phyloP scores from a whole-genome alignment of 176 grass and related monocot species.

The Carex scoparia region DNA sequence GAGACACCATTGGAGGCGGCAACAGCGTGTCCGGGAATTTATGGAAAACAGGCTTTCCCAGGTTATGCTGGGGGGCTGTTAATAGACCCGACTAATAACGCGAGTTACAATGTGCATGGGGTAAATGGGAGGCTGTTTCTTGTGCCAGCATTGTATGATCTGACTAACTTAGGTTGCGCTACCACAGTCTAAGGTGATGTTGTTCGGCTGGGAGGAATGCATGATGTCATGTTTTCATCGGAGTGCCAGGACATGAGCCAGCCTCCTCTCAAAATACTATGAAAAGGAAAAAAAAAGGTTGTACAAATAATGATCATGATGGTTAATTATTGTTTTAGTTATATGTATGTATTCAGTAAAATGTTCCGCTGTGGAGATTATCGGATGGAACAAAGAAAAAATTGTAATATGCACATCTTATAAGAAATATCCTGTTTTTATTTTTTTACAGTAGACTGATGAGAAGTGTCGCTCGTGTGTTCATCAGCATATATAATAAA shows the following conservation, averaged over 20 bases:
- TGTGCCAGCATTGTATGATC: constrained; percentile 50
- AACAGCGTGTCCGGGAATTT: constrained; percentile 32
- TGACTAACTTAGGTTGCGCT: neutral
- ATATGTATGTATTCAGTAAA: neutral
- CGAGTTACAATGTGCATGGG: constrained; percentile 37
- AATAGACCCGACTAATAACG: constrained; percentile 15
- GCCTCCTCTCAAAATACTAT: neutral
- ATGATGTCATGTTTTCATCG: neutral
- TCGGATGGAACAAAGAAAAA: neutral
- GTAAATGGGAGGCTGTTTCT: constrained; percentile 36
- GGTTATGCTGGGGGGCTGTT: constrained; percentile 29
- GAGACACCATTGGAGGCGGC: constrained; percentile 52
- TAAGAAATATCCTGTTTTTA: neutral
- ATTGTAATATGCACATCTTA: neutral
- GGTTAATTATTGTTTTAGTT: neutral
- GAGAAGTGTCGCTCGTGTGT: neutral
- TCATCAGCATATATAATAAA: no score
- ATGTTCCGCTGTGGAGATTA: neutral
- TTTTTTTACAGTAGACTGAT: neutral
- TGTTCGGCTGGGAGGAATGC: neutral
- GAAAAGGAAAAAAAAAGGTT: neutral
- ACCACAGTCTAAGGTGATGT: constrained; percentile 14
- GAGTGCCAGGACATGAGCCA: constrained; percentile 25
- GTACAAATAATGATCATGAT: constrained; percentile 1
- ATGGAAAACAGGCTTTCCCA: constrained; percentile 22